Evolutionary conservation across 1,284 basidiomycete genomes (phyloP).

Genomic region (Austroboletus novae-zelandiae): DNA sequence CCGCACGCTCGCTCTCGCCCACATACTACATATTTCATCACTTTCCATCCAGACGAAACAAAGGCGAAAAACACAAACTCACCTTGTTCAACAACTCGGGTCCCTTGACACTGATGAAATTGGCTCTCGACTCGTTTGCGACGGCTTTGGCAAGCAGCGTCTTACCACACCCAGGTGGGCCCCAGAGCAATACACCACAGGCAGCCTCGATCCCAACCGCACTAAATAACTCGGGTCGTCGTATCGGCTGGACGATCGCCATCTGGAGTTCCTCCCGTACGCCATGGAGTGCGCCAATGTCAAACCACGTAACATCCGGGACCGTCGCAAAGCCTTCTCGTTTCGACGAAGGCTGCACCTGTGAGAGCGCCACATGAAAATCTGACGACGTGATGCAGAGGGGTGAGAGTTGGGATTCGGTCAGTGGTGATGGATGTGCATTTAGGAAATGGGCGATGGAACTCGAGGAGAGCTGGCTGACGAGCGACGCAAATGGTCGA

Average conservation of each 20-base stretch:
- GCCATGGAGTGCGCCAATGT: slow-evolving; percentile 87
- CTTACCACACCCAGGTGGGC: slow-evolving; percentile 97
- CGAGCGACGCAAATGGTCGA: slow-evolving; percentile 45
- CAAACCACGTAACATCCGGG: slow-evolving; percentile 93
- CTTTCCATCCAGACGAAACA: not conserved
- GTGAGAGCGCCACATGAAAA: slow-evolving; percentile 76
- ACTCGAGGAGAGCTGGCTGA: slow-evolving; percentile 46
- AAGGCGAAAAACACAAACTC: not conserved
- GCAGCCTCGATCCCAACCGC: slow-evolving; percentile 84
- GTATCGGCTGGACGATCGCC: slow-evolving; percentile 96
- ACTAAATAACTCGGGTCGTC: slow-evolving; percentile 84
- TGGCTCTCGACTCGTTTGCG: slow-evolving; percentile 91
- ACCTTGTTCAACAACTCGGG: slow-evolving; percentile 97
- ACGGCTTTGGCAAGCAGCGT: slow-evolving; percentile 96
- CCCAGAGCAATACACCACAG: slow-evolving; percentile 96
- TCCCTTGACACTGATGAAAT: slow-evolving; percentile 97
- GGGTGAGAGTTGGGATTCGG: slow-evolving; percentile 72
- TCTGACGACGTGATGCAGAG: slow-evolving; percentile 80
- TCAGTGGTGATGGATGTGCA: slow-evolving; percentile 80
- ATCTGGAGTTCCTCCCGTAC: slow-evolving; percentile 93
- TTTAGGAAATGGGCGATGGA: slow-evolving; percentile 90
- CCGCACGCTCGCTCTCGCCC: slow-evolving; percentile 94
- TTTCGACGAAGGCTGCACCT: slow-evolving; percentile 94
- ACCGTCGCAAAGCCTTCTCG: slow-evolving; percentile 98
- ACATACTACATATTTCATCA: slow-evolving; percentile 70